These are phyloP conservation scores for Eugenia klotzschiana DNA, from an alignment of 441 rosid genomes.

Conservation along the genomic window DNA sequence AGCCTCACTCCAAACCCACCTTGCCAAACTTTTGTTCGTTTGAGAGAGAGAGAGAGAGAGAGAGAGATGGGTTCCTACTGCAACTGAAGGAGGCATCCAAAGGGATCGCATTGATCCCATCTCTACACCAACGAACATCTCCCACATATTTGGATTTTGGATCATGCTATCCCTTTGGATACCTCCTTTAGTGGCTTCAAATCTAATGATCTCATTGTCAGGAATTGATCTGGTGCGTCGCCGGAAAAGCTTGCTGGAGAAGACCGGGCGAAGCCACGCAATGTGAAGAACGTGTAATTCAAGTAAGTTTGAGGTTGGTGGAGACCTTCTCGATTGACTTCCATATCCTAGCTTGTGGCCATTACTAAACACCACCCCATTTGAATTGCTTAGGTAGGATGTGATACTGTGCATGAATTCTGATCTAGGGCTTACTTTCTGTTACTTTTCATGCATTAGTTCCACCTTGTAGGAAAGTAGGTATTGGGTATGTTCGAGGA, in stretches of 20 bases:
- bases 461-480: not conserved
- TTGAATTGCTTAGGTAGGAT: not conserved
- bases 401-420: not conserved
- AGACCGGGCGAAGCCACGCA: not conserved
- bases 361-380: not conserved
- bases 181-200: slow-evolving; percentile 67
- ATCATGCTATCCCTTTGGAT: slow-evolving; percentile 99
- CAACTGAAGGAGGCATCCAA: slow-evolving; percentile 41
- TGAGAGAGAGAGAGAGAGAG: slow-evolving; percentile 3
- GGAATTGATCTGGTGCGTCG: not conserved
- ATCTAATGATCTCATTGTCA: not conserved
- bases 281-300: not conserved
- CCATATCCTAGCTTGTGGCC: not conserved
- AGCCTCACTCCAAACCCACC: slow-evolving; percentile 17
- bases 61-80: slow-evolving; percentile 7
- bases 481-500: not conserved
- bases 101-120: slow-evolving; percentile 4
- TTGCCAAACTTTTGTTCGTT: slow-evolving; percentile 1
- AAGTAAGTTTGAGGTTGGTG: not conserved
- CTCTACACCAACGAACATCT: not conserved
- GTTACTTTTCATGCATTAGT: not conserved
- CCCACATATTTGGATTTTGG: slow-evolving; percentile 14
- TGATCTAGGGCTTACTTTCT: not conserved
- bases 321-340: not conserved
- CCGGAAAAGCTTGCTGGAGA: not conserved